phyloP scores from a whole-genome alignment of 768 basidiomycete genomes.

The Suillus placidus region DNA sequence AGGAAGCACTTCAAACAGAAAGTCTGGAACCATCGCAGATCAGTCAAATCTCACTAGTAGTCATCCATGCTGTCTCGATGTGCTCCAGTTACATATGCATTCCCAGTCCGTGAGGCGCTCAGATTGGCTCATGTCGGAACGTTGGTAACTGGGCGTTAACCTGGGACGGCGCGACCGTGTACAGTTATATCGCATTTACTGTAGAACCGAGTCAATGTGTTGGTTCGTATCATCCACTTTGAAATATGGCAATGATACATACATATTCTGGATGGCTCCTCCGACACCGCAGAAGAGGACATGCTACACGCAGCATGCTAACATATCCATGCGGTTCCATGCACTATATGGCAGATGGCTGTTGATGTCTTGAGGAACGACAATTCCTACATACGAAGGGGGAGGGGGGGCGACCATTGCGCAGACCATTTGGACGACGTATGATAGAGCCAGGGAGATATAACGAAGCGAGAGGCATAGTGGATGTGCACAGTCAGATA shows the following conservation, averaged over 20 bases:
- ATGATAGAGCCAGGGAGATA: too few relatives aligned
- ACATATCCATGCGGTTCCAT: neutral
- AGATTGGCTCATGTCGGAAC: neutral
- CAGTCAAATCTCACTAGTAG: too few relatives aligned
- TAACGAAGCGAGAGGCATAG: too few relatives aligned
- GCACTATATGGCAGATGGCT: neutral
- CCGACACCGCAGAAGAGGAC: neutral
- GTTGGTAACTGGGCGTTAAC: neutral
- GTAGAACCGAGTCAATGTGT: neutral
- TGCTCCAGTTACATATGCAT: neutral
- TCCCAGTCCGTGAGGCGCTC: neutral
- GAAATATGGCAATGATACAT: neutral
- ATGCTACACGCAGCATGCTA: neutral
- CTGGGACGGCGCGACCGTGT: neutral
- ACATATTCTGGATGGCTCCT: neutral
- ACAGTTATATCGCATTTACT: neutral
- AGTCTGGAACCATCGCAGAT: too few relatives aligned
- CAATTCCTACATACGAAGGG: too few relatives aligned
- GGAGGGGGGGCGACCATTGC: too few relatives aligned
- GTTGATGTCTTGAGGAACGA: neutral
- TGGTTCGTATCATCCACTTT: neutral
- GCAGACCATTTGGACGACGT: too few relatives aligned
- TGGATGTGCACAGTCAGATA: too few relatives aligned
- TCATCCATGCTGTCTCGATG: neutral
- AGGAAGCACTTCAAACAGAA: too few relatives aligned